Conservation (phyloP, 306 rosid genomes). For the Rosa rugosa region DNA sequence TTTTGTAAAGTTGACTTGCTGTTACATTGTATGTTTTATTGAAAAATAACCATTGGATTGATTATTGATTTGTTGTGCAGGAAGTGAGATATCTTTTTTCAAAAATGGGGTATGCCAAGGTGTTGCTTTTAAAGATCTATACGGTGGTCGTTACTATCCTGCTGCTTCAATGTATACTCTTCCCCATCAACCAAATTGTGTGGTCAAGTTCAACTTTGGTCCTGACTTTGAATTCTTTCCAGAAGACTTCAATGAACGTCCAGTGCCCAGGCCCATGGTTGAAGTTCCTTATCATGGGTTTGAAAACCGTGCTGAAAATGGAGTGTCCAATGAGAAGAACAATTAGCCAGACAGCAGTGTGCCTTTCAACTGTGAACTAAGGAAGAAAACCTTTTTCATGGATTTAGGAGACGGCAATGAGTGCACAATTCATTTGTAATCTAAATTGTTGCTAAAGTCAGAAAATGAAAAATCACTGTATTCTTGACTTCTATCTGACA, state of each 20-base stretch:
- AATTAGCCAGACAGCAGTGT: conserved; percentile 23
- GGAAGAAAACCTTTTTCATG: background rate
- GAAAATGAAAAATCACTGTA: conserved; percentile 36
- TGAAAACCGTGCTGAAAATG: conserved; percentile 67
- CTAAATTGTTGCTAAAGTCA: conserved; percentile 28
- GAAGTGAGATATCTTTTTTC: conserved; percentile 88
- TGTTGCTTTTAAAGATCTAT: conserved; percentile 79
- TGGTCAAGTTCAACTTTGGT: conserved; percentile 91
- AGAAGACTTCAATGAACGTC: conserved; percentile 57
- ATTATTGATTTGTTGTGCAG: conserved; percentile 47
- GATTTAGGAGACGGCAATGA: conserved; percentile 32
- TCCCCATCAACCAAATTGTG: conserved; percentile 88
- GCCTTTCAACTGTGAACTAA: conserved; percentile 4
- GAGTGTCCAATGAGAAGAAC: conserved; percentile 65
- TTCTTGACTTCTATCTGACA: conserved; percentile 32
- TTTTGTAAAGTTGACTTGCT: background rate
- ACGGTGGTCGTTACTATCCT: conserved; percentile 92
- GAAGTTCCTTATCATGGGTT: conserved; percentile 85
- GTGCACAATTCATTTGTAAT: conserved; percentile 38
- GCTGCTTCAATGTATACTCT: conserved; percentile 96
- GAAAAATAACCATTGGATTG: conserved; percentile 16
- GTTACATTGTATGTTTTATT: background rate
- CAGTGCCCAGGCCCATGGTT: conserved; percentile 72
- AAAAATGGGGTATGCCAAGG: conserved; percentile 91
- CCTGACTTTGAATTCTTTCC: conserved; percentile 83